Base-by-base conservation (phyloP, 768 basidiomycete species). In the Podaxis carcinomalis region DNA sequence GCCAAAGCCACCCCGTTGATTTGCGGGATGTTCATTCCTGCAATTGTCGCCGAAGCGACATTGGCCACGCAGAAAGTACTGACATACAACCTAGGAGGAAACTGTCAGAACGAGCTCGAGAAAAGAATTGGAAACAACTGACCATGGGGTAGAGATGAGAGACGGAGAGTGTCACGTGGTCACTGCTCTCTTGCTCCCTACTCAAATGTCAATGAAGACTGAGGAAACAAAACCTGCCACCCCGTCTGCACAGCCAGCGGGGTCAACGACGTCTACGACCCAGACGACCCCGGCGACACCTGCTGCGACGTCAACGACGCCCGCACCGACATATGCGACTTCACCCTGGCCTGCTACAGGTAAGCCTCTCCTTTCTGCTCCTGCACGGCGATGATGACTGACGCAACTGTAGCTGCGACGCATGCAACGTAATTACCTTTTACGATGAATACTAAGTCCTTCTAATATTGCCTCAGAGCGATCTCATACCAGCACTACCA, bases 11-110 rank as follows among this genome's bases (percentile, higher is more conserved):
- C 68, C 66, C 61, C 68, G 68, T 51, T 71, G 69, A 59, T 69
- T 70, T 35, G 63, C 67, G 57, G 81, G 85, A 69, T 90, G 89
- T 63, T 89, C 86, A 65, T 88, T 84, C 64, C 82, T 79, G 69
- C 90, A 92, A 37, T 71, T 73, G 53, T 77, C 73, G 2, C 90
- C 90, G 65, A 86, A 92, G 66, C 76, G 83, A 74, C 90, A 91
- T 37, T 74, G 66, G 5, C 89, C 90, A 14, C 83, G 80, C 46
- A 87, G 68, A 67, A 79, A 90, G 71, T 77, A 91, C 50, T 78
- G 74, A 67, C 89, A 91, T 0, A 88, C 79, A 5, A 69, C 69
- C 88, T 89, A 49, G 27, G 11, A 37, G 23, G 25, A 13, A 42
- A 1, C 10, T 35, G 35, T 64, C 25, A 57, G 23, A 21, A 35